Percentiles rank a stretch among this genome's conserved stretches.
Conservation (phyloP, 768 basidiomycete genomes). For the Amanita rimosa region DNA sequence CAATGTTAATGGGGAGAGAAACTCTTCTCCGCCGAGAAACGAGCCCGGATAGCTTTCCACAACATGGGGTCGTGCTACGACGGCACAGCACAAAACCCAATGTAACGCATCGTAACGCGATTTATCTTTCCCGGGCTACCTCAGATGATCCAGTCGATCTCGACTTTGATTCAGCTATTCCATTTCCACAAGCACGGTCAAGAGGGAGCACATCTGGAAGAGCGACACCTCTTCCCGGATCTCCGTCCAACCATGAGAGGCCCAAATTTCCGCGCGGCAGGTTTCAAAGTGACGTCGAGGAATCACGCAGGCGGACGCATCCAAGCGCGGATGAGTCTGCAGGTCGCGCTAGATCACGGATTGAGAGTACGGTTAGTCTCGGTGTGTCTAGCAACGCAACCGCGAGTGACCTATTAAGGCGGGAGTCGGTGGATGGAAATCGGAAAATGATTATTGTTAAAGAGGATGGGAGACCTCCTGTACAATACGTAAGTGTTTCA, state of each 20-base stretch:
- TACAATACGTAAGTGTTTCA: constrained; percentile 59
- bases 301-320: constrained; percentile 40
- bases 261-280: constrained; percentile 44
- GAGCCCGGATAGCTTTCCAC: constrained; percentile 42
- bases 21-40: constrained; percentile 35
- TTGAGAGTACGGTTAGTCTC: constrained; percentile 64
- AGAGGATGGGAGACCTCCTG: constrained; percentile 72
- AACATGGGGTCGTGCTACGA: constrained; percentile 35
- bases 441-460: constrained; percentile 64
- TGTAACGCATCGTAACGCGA: constrained; percentile 28
- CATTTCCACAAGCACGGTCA: constrained; percentile 55
- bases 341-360: constrained; percentile 45
- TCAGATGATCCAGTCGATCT: constrained; percentile 21
- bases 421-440: constrained; percentile 55
- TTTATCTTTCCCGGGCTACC: constrained; percentile 27
- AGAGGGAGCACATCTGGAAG: constrained; percentile 34
- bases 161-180: constrained; percentile 35
- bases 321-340: constrained; percentile 65
- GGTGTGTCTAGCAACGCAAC: constrained; percentile 38
- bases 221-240: constrained; percentile 19
- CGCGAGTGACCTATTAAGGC: constrained; percentile 53
- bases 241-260: constrained; percentile 19
- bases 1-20: constrained; percentile 39
- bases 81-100: constrained; percentile 46
- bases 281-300: constrained; percentile 68